phyloP scores from a whole-genome alignment of 345 rosid genomes.

The Hirschfeldia incana region DNA sequence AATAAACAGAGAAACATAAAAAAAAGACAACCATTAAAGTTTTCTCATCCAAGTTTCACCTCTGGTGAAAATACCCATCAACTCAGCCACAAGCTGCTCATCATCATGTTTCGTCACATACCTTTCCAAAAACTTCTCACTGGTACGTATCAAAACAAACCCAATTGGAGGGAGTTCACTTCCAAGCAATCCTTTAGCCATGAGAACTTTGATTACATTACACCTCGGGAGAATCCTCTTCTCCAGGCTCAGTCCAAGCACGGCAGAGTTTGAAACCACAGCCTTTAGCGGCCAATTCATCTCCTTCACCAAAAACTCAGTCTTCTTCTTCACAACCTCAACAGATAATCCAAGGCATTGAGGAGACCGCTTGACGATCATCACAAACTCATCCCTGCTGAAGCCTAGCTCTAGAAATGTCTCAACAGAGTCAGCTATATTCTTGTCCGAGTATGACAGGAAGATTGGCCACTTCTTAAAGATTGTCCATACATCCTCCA shows the following conservation, averaged over 20 bases:
- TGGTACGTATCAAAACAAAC: background rate
- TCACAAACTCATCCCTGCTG: background rate
- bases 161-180: background rate
- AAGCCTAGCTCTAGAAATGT: conserved; percentile 24
- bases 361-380: background rate
- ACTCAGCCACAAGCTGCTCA: background rate
- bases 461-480: conserved; percentile 28
- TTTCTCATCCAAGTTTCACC: background rate
- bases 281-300: background rate
- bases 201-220: background rate
- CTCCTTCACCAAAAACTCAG: background rate
- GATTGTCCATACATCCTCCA: conserved; percentile 18
- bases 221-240: background rate
- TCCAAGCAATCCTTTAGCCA: background rate
- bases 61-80: background rate
- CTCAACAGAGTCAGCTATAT: conserved; percentile 21
- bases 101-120: background rate
- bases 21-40: too few species aligned
- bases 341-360: background rate
- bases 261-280: background rate
- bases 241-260: background rate
- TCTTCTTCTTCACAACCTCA: background rate
- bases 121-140: background rate
- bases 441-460: conserved; percentile 21
- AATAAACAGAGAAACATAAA: too few species aligned